Percentiles rank a stretch among this genome's conserved stretches.
phyloP scores from a whole-genome alignment of 1,139 yeast genomes.

The Magnusiomyces paraingens region DNA sequence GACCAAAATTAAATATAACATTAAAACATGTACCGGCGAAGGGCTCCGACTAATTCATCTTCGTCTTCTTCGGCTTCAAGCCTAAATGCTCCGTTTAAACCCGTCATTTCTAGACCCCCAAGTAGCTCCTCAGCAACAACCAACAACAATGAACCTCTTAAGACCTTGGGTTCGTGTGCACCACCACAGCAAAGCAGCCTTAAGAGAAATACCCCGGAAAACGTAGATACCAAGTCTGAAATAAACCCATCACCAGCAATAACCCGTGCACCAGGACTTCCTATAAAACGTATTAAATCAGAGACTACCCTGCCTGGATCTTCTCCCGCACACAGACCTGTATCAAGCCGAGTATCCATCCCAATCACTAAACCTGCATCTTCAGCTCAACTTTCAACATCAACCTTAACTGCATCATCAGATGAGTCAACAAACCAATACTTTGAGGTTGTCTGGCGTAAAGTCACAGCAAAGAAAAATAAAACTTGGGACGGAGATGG shows the following conservation, averaged over 20 bases:
- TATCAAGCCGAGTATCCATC: no score
- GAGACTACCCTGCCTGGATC: no score
- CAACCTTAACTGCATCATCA: neutral
- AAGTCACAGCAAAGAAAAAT: slow-evolving; percentile 65
- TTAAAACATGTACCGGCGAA: slow-evolving; percentile 9
- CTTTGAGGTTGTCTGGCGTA: slow-evolving; percentile 59
- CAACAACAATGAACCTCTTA: neutral
- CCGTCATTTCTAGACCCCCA: neutral
- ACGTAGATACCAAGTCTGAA: neutral
- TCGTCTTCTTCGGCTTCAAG: neutral
- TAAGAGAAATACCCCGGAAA: neutral
- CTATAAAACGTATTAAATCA: no score
- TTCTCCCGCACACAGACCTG: no score
- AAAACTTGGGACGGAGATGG: slow-evolving; percentile 98
- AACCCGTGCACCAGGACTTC: neutral
- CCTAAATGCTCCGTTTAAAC: slow-evolving; percentile 7
- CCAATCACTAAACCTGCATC: neutral
- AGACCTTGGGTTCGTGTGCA: neutral
- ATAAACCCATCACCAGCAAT: neutral
- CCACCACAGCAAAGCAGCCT: neutral
- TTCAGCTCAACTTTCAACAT: neutral
- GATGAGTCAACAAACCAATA: neutral
- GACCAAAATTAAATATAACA: no score
- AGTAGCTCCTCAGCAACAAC: neutral
- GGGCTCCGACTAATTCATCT: neutral